Evolutionary conservation across 257 asterid genomes (phyloP), one percentile per base, ranked within the genome.

Genomic region (Asclepias syriaca): DNA sequence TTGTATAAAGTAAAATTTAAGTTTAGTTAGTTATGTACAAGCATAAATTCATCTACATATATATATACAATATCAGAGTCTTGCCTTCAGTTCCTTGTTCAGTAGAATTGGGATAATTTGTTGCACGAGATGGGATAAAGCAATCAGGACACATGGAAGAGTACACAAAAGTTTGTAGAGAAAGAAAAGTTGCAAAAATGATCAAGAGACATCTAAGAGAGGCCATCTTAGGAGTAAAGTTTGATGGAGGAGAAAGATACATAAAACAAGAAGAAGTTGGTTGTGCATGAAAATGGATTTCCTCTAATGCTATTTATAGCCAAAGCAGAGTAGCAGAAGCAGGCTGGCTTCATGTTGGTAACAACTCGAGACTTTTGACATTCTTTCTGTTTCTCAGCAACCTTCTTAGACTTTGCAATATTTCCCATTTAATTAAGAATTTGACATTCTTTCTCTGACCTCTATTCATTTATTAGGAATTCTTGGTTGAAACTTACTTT

Each of bases 81-180:
- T 85, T 40, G 89, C 97, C 81, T 64, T 89, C 89, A 65, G 96
- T 89, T 83, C 97, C 95, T 73, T 83, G 85, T 72, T 84, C 86
- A 68, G 87, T 92, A 79, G 97, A 89, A 72, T 80, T 80, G 18
- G 93, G 90, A 83, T 89, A 91, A 72, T 87, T 74, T 21, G 96
- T 75, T 21, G 97, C 95, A 54, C 85, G 82, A 43, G 97, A 89
- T 45, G 72, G 88, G 75, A 81, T 76, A 70, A 87, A 91, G 70
- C 96, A 89, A 73, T 85, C 92, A 8, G 68, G 57, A 75, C 96
- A 88, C 0, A 86, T 77, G 22, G 84, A 83, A 63, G 92, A 85
- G 70, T 77, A 76, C 65, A 76, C 88, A 11, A 55, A 74, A 45
- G 68, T 8, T 63, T 70, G 84, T 75, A 84, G 69, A 72, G 82